Base-by-base conservation (phyloP, 1,139 yeast species). In the Hyphopichia fennica region DNA sequence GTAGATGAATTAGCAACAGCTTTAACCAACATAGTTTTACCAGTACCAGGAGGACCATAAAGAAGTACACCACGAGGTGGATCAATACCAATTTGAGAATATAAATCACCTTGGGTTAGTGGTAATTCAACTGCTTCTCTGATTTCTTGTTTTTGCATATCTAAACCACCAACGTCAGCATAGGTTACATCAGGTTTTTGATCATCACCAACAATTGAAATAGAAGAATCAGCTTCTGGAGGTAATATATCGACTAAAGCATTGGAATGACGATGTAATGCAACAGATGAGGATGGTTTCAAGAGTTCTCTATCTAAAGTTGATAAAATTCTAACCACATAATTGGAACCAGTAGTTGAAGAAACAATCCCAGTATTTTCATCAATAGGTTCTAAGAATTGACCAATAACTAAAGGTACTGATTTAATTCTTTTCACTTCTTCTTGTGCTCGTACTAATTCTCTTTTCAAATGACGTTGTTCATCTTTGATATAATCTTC, bases 21-120 rank as follows among this genome's bases (percentile, higher is more conserved):
- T 67, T 95, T 95, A 42, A 91, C 99, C 63, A 95, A 79, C 97
- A 95, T 90, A 32, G 99, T 95, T 67, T 95, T 95, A 57, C 99
- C 99, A 3, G 99, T 95, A 63, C 99, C 99, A 38, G 99, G 99
- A 15, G 99, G 98, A 18, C 99, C 99, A 65, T 93, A 95, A 48
- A 95, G 75, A 53, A 95, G 71, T 30, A 95, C 99, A 58, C 99
- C 99, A 55, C 98, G 81, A 49, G 99, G 99, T 29, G 99, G 99
- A 58, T 95, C 98, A 52, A 95, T 95, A 68, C 99, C 99, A 61
- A 95, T 95, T 67, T 95, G 98, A 56, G 89, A 86, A 68, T 95
- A 95, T 54, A 95, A 75, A 57, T 95, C 99, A 39, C 95, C 95
- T 65, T 95, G 99, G 16, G 96, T 87, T 60, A 95, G 77, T 15